Conservation (phyloP, 202 grass and related monocot species). For the Setaria viridis region DNA sequence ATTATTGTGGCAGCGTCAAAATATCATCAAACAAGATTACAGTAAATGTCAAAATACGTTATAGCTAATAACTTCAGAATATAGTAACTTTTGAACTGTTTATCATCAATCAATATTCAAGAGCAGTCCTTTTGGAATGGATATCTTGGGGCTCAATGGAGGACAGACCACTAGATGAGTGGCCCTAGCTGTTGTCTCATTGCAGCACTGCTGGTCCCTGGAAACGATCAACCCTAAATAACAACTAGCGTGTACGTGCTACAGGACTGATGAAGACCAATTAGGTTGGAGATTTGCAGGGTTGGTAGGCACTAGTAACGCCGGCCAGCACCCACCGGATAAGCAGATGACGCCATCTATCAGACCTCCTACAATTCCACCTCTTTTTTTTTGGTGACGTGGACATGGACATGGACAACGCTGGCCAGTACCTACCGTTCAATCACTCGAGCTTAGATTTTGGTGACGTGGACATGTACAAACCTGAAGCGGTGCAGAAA, state of each 20-base stretch:
- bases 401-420: too few species aligned
- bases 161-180: neutral
- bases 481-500: neutral
- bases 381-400: too few species aligned
- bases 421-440: too few species aligned
- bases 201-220: neutral
- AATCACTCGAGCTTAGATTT: neutral
- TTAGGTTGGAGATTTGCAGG: conserved; percentile 16
- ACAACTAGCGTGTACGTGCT: neutral
- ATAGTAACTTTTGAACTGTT: neutral
- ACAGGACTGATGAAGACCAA: neutral
- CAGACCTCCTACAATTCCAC: too few species aligned
- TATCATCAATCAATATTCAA: neutral
- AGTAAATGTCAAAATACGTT: neutral
- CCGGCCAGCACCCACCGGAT: neutral
- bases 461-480: neutral
- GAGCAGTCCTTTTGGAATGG: neutral
- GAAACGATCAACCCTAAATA: neutral
- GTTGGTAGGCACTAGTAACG: neutral
- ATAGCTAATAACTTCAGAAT: neutral
- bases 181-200: conserved; percentile 15
- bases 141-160: conserved; percentile 10
- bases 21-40: neutral
- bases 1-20: neutral
- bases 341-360: neutral